phyloP scores from a whole-genome alignment of 495 filamentous ascomycete species.

The Neurospora discreta region DNA sequence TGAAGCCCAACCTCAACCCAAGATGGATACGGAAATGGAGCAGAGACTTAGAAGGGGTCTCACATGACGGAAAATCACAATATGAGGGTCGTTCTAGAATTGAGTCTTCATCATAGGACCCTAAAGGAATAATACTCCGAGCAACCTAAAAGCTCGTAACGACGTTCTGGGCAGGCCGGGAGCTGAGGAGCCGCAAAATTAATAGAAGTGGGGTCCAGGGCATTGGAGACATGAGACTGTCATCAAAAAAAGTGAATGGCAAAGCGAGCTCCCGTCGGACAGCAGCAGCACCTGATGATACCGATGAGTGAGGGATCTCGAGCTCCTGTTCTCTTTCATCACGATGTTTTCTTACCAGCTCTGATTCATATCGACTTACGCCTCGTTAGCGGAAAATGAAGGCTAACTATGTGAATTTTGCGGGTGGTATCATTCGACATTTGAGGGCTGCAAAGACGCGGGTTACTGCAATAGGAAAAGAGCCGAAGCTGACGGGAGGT shows the following conservation, averaged over 20 bases:
- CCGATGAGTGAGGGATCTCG: not conserved
- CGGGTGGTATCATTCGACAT: not conserved
- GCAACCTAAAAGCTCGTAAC: not conserved
- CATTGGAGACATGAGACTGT: not conserved
- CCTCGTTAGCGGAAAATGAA: not conserved
- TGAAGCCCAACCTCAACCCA: not conserved
- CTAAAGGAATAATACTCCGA: not conserved
- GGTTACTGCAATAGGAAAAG: not conserved
- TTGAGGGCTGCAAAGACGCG: not conserved
- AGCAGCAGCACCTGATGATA: not conserved
- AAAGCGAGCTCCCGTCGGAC: not conserved
- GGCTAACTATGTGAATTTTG: not conserved
- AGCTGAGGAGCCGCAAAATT: not conserved
- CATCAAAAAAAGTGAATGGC: not conserved
- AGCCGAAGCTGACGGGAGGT: not conserved
- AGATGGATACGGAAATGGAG: not conserved
- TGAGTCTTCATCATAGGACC: too few relatives aligned
- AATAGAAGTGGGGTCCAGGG: not conserved
- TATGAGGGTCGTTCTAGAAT: not conserved
- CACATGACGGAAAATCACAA: not conserved
- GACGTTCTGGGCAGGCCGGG: not conserved
- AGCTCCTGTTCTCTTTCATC: not conserved
- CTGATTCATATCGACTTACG: not conserved
- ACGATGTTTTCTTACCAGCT: too few relatives aligned
- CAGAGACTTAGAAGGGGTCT: not conserved